Conservation (phyloP, 2,329 filamentous ascomycete species). For the Acrocalymma vagum region DNA sequence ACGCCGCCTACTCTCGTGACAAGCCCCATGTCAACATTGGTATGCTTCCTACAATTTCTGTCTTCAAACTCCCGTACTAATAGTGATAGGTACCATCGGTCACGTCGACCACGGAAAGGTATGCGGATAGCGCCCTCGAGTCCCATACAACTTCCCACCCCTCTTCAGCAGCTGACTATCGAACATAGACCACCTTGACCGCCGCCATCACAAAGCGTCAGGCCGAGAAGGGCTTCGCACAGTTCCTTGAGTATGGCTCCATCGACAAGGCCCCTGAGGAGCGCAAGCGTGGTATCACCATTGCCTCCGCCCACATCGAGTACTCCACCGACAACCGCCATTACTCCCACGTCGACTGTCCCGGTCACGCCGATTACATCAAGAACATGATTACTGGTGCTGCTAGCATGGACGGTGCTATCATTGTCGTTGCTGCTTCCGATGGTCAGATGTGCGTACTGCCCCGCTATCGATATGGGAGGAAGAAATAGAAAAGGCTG, state of each 20-base stretch:
- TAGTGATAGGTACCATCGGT: conserved; percentile 81
- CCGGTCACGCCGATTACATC: conserved; percentile 99
- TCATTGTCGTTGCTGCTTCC: conserved; percentile 97
- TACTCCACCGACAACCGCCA: conserved; percentile 93
- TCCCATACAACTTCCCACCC: conserved; percentile 22
- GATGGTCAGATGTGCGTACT: conserved; percentile 90
- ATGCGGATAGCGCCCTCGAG: conserved; percentile 31
- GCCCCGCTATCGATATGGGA: too few relatives aligned
- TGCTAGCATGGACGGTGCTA: conserved; percentile 98
- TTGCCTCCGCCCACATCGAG: conserved; percentile 98
- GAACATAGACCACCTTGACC: conserved; percentile 86
- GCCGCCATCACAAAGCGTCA: conserved; percentile 99
- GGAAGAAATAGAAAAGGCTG: neutral
- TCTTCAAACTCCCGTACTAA: conserved; percentile 15
- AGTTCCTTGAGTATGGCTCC: conserved; percentile 94
- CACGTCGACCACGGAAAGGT: conserved; percentile 99
- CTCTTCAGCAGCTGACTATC: conserved; percentile 22
- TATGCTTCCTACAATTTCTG: conserved; percentile 50
- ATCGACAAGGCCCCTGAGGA: conserved; percentile 99
- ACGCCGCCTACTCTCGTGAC: conserved; percentile 79
- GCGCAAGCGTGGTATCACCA: conserved; percentile 99
- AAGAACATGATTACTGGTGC: conserved; percentile 99
- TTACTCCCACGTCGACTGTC: conserved; percentile 99
- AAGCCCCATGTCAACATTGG: conserved; percentile 99
- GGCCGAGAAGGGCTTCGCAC: conserved; percentile 91